Evolutionary conservation across 768 basidiomycete genomes (phyloP), one percentile per base, ranked within the genome.

Genomic region (Mycena albidolilacea): DNA sequence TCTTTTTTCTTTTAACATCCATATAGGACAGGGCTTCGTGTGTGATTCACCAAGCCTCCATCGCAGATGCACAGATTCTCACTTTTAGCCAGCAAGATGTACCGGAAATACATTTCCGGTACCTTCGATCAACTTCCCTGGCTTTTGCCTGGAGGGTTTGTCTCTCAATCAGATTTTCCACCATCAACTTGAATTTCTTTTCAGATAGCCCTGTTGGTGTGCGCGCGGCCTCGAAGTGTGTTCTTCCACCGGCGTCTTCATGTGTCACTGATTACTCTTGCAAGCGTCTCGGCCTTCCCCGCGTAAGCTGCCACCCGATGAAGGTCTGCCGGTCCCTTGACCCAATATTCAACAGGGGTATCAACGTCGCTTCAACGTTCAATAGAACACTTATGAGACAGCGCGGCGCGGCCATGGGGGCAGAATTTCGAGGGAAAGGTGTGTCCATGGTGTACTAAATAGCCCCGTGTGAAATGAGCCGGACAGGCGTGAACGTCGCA

Each of bases 381-480:
- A 79, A 81, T 67, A 71, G 80, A 1, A 72, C 65, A 19, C 75
- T 88, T 19, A 86, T 87, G 78, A 80, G 84, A 67, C 75, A 79
- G 23, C 83, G 87, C 43, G 87, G 84, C 6, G 75, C 74, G 21
- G 85, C 86, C 0, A 85, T 88, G 80, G 87, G 86, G 11, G 69
- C 80, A 35, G 88, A 89, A 76, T 85, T 85, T 79, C 78, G 79
- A 41, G 83, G 79, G 17, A 84, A 86, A 76, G 88, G 88, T 71
- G 14, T 58, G 30, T 5, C 17, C 38, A n/a, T 5, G 5, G 37
- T 15, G 3, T n/a, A 8, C n/a, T 44, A 0, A 11, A 43, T 43
- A 43, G 41, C 12, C 41, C 41, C 41, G 10, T 46, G 19, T 14
- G 41, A 43, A 17, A 5, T 37, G 15, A 9, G 38, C 52, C 9